Evolutionary conservation across 768 basidiomycete genomes (phyloP).

Genomic region (Pisolithus microcarpus): DNA sequence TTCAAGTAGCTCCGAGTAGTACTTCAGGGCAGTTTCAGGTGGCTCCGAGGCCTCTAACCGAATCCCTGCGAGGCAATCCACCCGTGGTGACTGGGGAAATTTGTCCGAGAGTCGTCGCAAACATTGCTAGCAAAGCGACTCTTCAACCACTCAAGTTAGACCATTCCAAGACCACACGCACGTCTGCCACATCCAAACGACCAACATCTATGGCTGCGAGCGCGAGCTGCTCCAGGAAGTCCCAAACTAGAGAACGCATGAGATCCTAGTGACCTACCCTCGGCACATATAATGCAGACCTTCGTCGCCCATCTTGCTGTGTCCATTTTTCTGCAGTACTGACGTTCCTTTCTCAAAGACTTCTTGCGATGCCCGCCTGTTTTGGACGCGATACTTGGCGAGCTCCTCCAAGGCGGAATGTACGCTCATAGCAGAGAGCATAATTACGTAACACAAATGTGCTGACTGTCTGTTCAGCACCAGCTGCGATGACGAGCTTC

Average conservation of each 20-base stretch:
- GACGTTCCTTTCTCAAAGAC: slow-evolving; percentile 46
- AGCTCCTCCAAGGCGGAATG: slow-evolving; percentile 42
- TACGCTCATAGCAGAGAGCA: not conserved
- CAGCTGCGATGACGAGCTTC: slow-evolving; percentile 14
- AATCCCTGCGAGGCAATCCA: slow-evolving; percentile 71
- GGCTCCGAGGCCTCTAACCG: slow-evolving; percentile 65
- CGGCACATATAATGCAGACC: slow-evolving; percentile 28
- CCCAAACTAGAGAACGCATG: slow-evolving; percentile 49
- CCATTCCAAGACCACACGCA: slow-evolving; percentile 29
- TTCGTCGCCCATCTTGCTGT: slow-evolving; percentile 47
- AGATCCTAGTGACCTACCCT: not conserved
- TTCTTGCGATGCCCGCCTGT: slow-evolving; percentile 49
- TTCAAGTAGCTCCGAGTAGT: slow-evolving; percentile 55
- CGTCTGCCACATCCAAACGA: slow-evolving; percentile 65
- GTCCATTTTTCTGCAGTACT: slow-evolving; percentile 42
- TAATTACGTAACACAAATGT: not conserved
- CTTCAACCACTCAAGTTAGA: slow-evolving; percentile 3
- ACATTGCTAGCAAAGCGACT: slow-evolving; percentile 20
- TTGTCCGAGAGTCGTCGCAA: slow-evolving; percentile 52
- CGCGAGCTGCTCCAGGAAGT: slow-evolving; percentile 72
- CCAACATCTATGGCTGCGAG: slow-evolving; percentile 75
- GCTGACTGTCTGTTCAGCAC: not conserved
- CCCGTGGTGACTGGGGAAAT: slow-evolving; percentile 76
- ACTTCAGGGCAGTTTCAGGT: slow-evolving; percentile 49
- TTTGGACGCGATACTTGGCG: slow-evolving; percentile 46